Conservation (phyloP, 2,329 filamentous ascomycete species). For the Botrytis squamosa region DNA sequence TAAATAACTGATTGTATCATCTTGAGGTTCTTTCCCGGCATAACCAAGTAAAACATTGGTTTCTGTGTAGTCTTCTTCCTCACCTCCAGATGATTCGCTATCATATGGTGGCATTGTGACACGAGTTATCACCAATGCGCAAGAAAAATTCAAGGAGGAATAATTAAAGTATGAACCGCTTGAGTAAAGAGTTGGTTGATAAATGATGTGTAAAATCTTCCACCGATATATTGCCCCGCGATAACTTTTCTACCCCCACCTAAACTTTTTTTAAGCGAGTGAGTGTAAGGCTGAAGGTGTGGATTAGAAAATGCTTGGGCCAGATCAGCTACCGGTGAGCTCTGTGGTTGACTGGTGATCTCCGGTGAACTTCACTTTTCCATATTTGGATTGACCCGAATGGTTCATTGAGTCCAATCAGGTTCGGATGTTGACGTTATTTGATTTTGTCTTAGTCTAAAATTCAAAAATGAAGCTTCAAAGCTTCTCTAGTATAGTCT, state of each 20-base stretch:
- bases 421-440: neutral
- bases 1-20: constrained; percentile 83
- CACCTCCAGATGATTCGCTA: constrained; percentile 75
- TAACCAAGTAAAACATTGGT: constrained; percentile 92
- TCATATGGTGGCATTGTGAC: constrained; percentile 72
- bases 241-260: constrained; percentile 18
- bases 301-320: neutral
- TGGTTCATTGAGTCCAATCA: neutral
- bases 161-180: neutral
- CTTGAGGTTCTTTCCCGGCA: constrained; percentile 68
- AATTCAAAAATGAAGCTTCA: neutral
- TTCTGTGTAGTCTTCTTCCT: constrained; percentile 67
- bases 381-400: neutral
- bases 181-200: neutral
- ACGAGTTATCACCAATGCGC: neutral
- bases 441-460: neutral
- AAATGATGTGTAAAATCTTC: constrained; percentile 13
- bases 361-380: neutral
- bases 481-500: neutral
- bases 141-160: neutral
- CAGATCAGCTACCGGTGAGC: neutral
- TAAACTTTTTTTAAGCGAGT: constrained; percentile 25
- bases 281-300: constrained; percentile 27
- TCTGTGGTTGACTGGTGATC: neutral
- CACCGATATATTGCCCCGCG: constrained; percentile 13